Evolutionary conservation across 306 rosid species (phyloP).

Genomic region (Lathyrus oleraceus): DNA sequence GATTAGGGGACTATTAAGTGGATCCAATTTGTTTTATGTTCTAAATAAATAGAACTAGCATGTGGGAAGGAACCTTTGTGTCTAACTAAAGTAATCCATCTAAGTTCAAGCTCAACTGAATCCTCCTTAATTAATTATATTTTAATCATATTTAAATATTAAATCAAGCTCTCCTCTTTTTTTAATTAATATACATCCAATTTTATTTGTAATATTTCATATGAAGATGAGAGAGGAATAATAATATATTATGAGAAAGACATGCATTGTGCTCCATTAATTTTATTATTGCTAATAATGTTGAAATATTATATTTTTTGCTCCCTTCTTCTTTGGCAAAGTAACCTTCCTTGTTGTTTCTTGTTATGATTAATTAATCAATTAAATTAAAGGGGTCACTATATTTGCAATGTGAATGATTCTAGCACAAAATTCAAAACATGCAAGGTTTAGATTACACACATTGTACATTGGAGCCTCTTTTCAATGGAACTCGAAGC

Average conservation of each 20-base stretch:
- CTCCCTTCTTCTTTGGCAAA: constrained; percentile 22
- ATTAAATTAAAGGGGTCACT: not conserved
- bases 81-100: constrained; percentile 27
- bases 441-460: constrained; percentile 3
- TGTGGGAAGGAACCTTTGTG: constrained; percentile 41
- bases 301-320: not conserved
- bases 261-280: constrained; percentile 12
- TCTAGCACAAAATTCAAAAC: constrained; percentile 9
- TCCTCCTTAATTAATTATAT: constrained; percentile 13
- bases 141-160: not conserved
- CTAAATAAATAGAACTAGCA: constrained; percentile 39
- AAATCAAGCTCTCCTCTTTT: not conserved
- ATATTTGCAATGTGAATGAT: constrained; percentile 13
- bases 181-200: not conserved
- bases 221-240: constrained; percentile 24
- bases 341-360: constrained; percentile 33
- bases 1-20: constrained; percentile 30
- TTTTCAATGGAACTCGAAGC: not conserved
- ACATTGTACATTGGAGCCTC: not conserved
- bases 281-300: not conserved
- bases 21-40: constrained; percentile 35
- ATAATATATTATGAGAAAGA: constrained; percentile 1
- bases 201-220: constrained; percentile 23
- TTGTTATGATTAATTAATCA: constrained; percentile 24
- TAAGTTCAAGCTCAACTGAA: constrained; percentile 29